Evolutionary conservation across 208 protist genomes (phyloP).

Genomic region (Vickermania ingenoplastis): DNA sequence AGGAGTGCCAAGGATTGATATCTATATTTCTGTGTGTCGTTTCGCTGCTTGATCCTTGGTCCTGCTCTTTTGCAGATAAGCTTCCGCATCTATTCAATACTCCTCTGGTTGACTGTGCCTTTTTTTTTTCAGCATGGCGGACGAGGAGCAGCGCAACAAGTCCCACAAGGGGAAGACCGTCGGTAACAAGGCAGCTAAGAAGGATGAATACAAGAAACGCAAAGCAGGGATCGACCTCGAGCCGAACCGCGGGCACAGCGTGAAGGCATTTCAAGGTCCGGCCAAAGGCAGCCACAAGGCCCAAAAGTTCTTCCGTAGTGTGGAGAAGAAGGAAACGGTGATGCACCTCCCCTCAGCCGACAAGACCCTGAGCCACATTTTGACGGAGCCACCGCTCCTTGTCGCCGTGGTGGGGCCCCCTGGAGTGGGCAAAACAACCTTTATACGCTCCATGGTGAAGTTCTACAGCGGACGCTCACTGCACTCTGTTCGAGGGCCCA

Average conservation of each 20-base stretch:
- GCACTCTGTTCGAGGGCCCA: slow-evolving; percentile 91
- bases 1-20: too few species aligned
- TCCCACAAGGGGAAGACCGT: slow-evolving; percentile 74
- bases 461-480: slow-evolving; percentile 95
- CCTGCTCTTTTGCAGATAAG: too few species aligned
- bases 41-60: too few species aligned
- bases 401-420: slow-evolving; percentile 96
- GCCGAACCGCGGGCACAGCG: slow-evolving; percentile 86
- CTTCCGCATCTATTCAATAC: too few species aligned
- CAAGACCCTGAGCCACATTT: slow-evolving; percentile 75
- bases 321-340: slow-evolving; percentile 81
- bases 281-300: slow-evolving; percentile 61
- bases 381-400: slow-evolving; percentile 90
- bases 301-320: slow-evolving; percentile 69
- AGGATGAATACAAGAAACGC: slow-evolving; percentile 80
- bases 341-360: slow-evolving; percentile 78
- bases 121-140: slow-evolving; percentile 6
- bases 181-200: slow-evolving; percentile 84
- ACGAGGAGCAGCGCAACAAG: slow-evolving; percentile 81
- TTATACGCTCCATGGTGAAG: slow-evolving; percentile 98
- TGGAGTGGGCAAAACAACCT: slow-evolving; percentile 94
- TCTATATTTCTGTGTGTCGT: too few species aligned
- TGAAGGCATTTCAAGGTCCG: slow-evolving; percentile 85
- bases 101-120: too few species aligned
- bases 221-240: slow-evolving; percentile 82